Conservation (phyloP, 352 stramenopile species). For the Elongisporangium undulatum region DNA sequence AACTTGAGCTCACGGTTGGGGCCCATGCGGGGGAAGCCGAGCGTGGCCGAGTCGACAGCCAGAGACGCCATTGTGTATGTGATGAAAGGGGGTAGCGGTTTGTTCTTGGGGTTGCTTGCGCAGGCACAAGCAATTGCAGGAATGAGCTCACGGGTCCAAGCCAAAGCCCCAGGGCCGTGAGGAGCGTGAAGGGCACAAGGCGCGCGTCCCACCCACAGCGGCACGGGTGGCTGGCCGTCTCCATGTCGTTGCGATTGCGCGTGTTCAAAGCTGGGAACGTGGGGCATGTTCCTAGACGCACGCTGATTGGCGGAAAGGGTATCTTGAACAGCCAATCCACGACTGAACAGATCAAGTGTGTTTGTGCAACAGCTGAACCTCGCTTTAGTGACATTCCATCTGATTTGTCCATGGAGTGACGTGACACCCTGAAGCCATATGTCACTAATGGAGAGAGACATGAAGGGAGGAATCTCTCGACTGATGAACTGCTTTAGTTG, state of each 20-base stretch:
- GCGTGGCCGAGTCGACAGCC: constrained; percentile 65
- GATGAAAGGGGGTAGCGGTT: constrained; percentile 18
- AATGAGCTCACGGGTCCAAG: constrained; percentile 32
- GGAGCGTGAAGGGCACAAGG: not conserved
- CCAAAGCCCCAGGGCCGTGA: no score
- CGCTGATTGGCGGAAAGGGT: constrained; percentile 8
- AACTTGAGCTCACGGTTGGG: constrained; percentile 94
- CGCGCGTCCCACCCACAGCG: not conserved
- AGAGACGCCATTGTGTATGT: constrained; percentile 29
- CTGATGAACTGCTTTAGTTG: not conserved
- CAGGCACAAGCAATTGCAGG: constrained; percentile 46
- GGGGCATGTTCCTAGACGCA: constrained; percentile 1
- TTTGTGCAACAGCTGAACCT: not conserved
- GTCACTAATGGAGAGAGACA: no score
- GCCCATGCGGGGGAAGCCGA: constrained; percentile 91
- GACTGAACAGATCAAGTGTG: not conserved
- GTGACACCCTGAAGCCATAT: not conserved
- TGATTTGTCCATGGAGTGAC: not conserved
- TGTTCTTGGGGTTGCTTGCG: constrained; percentile 28
- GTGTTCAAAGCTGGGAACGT: constrained; percentile 1
- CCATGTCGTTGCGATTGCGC: not conserved
- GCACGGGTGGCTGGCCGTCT: not conserved
- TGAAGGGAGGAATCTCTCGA: not conserved
- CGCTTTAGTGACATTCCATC: not conserved
- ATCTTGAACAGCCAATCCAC: not conserved